phyloP scores from a whole-genome alignment of 345 rosid species.

The Populus nigra region DNA sequence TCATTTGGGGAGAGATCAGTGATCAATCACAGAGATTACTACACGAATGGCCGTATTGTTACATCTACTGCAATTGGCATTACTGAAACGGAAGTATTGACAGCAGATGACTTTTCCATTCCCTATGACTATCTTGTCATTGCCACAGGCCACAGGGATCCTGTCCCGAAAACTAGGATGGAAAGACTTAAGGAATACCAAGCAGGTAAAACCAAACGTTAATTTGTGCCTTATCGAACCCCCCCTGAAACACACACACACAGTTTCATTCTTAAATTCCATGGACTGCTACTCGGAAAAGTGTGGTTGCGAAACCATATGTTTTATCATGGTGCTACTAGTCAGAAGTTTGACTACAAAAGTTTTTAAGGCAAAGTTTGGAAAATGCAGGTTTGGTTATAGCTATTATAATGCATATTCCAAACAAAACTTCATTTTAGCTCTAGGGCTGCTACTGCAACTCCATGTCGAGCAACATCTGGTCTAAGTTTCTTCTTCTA shows the following conservation, averaged over 20 bases:
- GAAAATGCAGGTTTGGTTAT: background rate
- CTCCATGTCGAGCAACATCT: too few species aligned
- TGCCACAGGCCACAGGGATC: constrained; percentile 72
- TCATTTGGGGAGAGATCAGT: constrained; percentile 64
- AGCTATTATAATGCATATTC: background rate
- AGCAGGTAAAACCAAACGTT: constrained; percentile 38
- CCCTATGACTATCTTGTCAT: constrained; percentile 75
- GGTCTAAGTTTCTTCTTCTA: too few species aligned
- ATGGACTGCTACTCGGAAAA: too few species aligned
- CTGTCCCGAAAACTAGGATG: constrained; percentile 46
- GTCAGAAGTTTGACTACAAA: too few species aligned
- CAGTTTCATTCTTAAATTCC: too few species aligned
- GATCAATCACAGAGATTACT: constrained; percentile 63
- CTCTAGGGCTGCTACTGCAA: too few species aligned
- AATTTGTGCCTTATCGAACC: background rate
- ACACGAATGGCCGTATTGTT: constrained; percentile 52
- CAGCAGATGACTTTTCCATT: constrained; percentile 43
- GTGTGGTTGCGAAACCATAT: background rate
- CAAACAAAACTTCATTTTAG: background rate
- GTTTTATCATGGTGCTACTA: background rate
- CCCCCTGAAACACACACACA: too few species aligned
- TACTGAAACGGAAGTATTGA: constrained; percentile 56
- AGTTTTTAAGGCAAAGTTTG: background rate
- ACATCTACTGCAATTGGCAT: constrained; percentile 58
- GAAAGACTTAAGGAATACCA: constrained; percentile 56